Conservation (phyloP, 495 filamentous ascomycete species). For the Achaetomiella virescens region DNA sequence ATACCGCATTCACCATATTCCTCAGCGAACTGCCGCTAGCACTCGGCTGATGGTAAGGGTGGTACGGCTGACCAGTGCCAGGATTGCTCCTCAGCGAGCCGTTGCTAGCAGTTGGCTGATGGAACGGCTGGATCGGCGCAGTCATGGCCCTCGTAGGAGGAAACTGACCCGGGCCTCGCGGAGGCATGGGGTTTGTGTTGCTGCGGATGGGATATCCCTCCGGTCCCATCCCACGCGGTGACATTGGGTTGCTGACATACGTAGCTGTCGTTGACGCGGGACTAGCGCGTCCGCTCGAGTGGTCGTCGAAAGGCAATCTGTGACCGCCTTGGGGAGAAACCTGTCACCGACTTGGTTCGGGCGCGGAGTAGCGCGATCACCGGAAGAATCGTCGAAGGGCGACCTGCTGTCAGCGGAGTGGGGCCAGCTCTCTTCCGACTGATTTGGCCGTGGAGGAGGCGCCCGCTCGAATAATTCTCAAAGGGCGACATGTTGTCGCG, state of each 20-base stretch:
- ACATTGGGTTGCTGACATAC: constrained; percentile 27
- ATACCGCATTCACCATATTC: constrained; percentile 12
- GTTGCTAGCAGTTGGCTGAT: constrained; percentile 19
- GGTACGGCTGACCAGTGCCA: constrained; percentile 8
- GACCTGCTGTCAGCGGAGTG: neutral
- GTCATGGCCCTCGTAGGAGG: constrained; percentile 47
- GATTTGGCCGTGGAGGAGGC: neutral
- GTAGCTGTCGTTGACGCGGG: constrained; percentile 35
- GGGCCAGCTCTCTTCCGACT: neutral
- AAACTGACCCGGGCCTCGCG: constrained; percentile 25
- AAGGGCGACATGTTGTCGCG: constrained; percentile 12
- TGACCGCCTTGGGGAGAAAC: neutral
- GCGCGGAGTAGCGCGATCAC: no score
- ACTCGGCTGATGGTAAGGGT: constrained; percentile 18
- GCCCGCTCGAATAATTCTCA: neutral
- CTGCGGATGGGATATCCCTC: constrained; percentile 33
- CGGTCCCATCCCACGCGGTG: constrained; percentile 24
- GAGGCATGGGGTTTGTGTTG: constrained; percentile 32
- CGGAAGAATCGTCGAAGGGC: neutral
- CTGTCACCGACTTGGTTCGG: no score
- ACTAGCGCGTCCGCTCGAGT: constrained; percentile 31
- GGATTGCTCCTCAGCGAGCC: constrained; percentile 9
- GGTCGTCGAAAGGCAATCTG: constrained; percentile 1
- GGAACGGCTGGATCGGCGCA: constrained; percentile 35
- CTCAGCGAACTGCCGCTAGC: constrained; percentile 29